Evolutionary conservation across 148 eudicot genomes (phyloP), one percentile per base, ranked within the genome.

Genomic region (Pharnaceum exiguum): DNA sequence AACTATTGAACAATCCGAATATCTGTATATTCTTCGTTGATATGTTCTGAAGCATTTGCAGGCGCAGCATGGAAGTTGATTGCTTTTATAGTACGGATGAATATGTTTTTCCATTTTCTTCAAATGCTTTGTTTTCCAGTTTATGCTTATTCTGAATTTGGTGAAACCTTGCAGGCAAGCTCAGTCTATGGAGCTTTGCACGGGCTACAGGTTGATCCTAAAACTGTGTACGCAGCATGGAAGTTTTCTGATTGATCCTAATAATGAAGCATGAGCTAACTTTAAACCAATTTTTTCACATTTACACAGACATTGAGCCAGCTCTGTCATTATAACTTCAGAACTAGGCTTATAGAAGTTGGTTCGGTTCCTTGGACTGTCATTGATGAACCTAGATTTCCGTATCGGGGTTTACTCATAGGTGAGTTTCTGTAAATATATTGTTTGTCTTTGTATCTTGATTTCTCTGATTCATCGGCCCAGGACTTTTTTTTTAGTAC

Each of bases 131-230:
- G 59, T 35, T 60, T 15, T 32, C 23, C 29, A 7, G 28, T 5
- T 27, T 25, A 12, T 7, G 29, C 1, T 39, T 49, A 46, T 37
- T 35, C 23, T 39, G 59, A 56, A 21, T 45, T 16, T 12, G 0
- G 2, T 35, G 38, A 33, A 35, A 38, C 10, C 23, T 56, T 78
- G 81, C 94, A 87, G 97, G 98, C 98, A 64, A 72, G 65, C 56
- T 79, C 98, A 42, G 83, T 93, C 16, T 93, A 88, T 65, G 98
- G 98, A 35, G 98, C 96, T 60, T 71, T 88, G 59, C 98, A 88
- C 75, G 98, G 90, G 28, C 66, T 93, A 38, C 81, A 93, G 95
- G 98, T 91, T 55, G 51, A 45, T n/a, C n/a, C n/a, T n/a, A n/a
- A 58, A 53, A 32, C 59, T 75, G 43, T 30, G 40, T 12, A 32